Evolutionary conservation across 352 stramenopile genomes (phyloP), one percentile per base, ranked within the genome.

Genomic region (Phytophthora foliorum): DNA sequence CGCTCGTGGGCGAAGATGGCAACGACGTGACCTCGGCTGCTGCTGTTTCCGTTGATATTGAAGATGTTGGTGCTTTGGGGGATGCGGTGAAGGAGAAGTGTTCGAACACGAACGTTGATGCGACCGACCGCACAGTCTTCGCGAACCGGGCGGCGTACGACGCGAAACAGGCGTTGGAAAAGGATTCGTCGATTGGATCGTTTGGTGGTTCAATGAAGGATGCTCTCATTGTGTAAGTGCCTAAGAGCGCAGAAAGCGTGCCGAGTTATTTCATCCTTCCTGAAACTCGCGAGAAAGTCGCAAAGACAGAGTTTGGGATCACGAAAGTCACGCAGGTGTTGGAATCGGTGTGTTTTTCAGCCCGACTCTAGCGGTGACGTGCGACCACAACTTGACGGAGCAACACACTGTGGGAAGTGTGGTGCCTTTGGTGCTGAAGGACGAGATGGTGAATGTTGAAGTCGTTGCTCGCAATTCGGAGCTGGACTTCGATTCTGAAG

Each of bases 351-450:
- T 59, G 36, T 59, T 50, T 59, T 59, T 59, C 38, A 59, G 34
- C 51, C 13, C 34, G 21, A 59, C 52, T 16, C 8, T 59, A 29
- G 52, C 52, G 7, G 48, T 55, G 48, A 55, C 29, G 29, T 55
- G 29, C 3, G n/a, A 55, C 29, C 50, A 57, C 29, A 45, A 65
- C 48, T 62, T 70, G 31, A 66, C 53, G 10, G 39, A 67, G 8
- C n/a, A 66, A 45, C 16, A 74, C 22, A 63, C 59, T 66, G 58
- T 74, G 32, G 59, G 67, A 19, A 70, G 59, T 13, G 25, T 24
- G 67, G 59, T 70, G 52, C 7, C 29, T 42, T 66, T 74, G 53
- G 46, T 38, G 58, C 48, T 70, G 46, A 66, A 65, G 49, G 48
- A 74, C 17, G 67, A 62, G 34, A 56, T 66, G 52, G 54, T 24